Evolutionary conservation across 2,329 filamentous ascomycete species (phyloP).

Genomic region (Cladophialophora chaetospira): DNA sequence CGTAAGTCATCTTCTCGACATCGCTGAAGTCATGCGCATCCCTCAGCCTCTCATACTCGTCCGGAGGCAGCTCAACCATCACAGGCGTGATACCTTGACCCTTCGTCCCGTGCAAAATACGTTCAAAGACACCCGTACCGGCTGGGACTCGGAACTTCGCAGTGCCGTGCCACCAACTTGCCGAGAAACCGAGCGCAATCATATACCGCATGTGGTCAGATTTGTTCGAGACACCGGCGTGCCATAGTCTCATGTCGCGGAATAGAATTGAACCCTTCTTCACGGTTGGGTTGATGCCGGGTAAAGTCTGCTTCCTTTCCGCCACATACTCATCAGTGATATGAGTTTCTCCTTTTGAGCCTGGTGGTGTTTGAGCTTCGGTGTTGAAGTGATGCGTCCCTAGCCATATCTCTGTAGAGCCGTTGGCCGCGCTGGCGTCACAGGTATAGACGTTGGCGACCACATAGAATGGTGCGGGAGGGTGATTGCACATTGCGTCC

Average conservation of each 20-base stretch:
- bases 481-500: constrained; percentile 51
- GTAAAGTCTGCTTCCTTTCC: constrained; percentile 36
- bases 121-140: constrained; percentile 14
- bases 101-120: constrained; percentile 18
- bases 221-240: constrained; percentile 63
- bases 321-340: constrained; percentile 41
- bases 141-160: constrained; percentile 15
- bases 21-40: constrained; percentile 21
- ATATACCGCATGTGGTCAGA: constrained; percentile 56
- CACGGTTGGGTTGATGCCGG: constrained; percentile 44
- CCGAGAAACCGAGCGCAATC: constrained; percentile 41
- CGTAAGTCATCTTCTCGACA: constrained; percentile 22
- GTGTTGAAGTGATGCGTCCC: constrained; percentile 49
- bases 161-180: constrained; percentile 25
- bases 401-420: constrained; percentile 55
- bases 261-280: constrained; percentile 58
- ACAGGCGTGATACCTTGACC: constrained; percentile 14
- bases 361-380: constrained; percentile 32
- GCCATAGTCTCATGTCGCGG: constrained; percentile 64
- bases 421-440: constrained; percentile 48
- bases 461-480: constrained; percentile 47
- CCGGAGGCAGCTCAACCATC: constrained; percentile 13
- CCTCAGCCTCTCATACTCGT: constrained; percentile 19
- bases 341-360: constrained; percentile 28
- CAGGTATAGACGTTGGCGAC: constrained; percentile 52